Evolutionary conservation across 805 yeast genomes (phyloP).

Genomic region (Cyberlindnera sargentensis): DNA sequence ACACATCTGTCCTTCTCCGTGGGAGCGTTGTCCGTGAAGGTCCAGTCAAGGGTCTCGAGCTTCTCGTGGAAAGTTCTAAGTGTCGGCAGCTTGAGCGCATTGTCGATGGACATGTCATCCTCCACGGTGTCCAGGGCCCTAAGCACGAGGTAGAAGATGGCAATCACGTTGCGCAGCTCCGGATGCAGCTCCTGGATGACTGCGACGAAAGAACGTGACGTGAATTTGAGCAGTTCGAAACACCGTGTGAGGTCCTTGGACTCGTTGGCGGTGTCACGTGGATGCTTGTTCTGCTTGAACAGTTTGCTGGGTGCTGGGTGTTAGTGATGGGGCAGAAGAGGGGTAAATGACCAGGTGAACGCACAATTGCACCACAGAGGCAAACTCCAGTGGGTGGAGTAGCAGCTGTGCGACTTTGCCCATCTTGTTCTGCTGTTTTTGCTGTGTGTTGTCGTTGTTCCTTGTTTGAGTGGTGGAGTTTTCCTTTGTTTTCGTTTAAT

Average conservation of each 20-base stretch:
- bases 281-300: constrained; percentile 34
- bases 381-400: constrained; percentile 10
- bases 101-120: constrained; percentile 86
- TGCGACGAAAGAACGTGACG: constrained; percentile 92
- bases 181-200: constrained; percentile 90
- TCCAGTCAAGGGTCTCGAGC: constrained; percentile 66
- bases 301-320: constrained; percentile 26
- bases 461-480: too few species aligned
- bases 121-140: constrained; percentile 94
- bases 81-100: constrained; percentile 64
- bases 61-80: constrained; percentile 62
- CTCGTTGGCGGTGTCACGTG: constrained; percentile 28
- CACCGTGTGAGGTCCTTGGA: constrained; percentile 50
- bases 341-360: not conserved
- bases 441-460: too few species aligned
- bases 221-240: constrained; percentile 53
- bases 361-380: constrained; percentile 11
- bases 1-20: constrained; percentile 79
- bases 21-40: constrained; percentile 66
- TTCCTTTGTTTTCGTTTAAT: too few species aligned
- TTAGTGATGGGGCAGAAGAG: not conserved
- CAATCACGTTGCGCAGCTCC: constrained; percentile 71
- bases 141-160: constrained; percentile 78
- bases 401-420: constrained; percentile 9
- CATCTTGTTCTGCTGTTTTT: constrained; percentile 1